Conservation (phyloP, 2,329 filamentous ascomycete species). For the Xylariales sp. region DNA sequence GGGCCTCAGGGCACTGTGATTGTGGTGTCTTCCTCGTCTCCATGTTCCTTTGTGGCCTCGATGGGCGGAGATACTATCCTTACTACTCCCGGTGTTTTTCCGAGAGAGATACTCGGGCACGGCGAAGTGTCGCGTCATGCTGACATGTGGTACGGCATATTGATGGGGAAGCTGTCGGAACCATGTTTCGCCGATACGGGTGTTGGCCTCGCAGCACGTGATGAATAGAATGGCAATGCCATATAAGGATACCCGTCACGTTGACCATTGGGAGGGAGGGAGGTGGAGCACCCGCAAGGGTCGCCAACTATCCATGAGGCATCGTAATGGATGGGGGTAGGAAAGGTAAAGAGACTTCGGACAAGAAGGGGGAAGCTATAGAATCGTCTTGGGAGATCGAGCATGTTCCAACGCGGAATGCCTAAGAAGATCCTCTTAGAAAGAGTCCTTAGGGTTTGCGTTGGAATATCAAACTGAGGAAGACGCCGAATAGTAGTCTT, state of each 20-base stretch:
- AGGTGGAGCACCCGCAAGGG: background rate
- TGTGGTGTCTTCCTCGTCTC: background rate
- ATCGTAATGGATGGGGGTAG: background rate
- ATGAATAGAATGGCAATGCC: background rate
- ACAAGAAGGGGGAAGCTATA: background rate
- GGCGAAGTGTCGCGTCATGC: constrained; percentile 17
- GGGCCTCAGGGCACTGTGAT: background rate
- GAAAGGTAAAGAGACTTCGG: background rate
- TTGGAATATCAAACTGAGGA: background rate
- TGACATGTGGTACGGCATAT: constrained; percentile 11
- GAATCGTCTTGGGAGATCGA: background rate
- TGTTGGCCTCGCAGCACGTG: constrained; percentile 18
- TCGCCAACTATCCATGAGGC: background rate
- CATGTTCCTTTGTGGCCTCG: background rate
- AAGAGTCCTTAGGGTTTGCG: background rate
- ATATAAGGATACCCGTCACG: background rate
- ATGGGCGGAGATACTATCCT: background rate
- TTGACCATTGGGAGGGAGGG: background rate
- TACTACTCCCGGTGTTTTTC: constrained; percentile 9
- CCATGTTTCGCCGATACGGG: constrained; percentile 20
- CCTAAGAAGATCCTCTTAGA: background rate
- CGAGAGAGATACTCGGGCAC: background rate
- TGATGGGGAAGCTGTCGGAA: constrained; percentile 10
- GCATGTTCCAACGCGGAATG: background rate
- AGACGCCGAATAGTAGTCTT: background rate